Percentiles rank a stretch among this genome's conserved stretches.
These are phyloP conservation scores for Stipa capillata DNA, from an alignment of 176 grass and related monocot genomes.

Conservation along the genomic window DNA sequence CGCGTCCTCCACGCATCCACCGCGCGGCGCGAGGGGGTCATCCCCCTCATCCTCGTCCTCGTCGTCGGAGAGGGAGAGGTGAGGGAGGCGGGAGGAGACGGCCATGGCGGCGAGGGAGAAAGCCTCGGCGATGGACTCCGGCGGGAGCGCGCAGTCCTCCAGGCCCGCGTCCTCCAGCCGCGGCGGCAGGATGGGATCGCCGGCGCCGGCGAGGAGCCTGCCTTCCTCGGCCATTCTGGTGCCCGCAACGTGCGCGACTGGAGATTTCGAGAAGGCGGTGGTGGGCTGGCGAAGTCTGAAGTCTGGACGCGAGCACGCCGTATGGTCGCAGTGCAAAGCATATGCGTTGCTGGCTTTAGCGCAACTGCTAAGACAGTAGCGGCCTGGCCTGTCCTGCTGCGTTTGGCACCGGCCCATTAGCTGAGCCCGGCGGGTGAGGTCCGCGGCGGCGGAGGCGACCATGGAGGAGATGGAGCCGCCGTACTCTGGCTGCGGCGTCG, in stretches of 20 bases:
- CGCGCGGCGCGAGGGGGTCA: neutral
- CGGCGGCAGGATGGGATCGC: conserved; percentile 21
- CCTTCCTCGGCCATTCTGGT: neutral
- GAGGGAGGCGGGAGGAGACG: conserved; percentile 21
- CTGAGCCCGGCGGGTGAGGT: too few species aligned
- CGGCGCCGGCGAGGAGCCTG: neutral
- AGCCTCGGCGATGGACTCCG: conserved; percentile 65
- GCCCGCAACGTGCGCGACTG: neutral
- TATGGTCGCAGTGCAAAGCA: too few species aligned
- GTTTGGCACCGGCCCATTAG: too few species aligned
- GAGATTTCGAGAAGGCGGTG: too few species aligned
- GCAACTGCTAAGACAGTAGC: too few species aligned
- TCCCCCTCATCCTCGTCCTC: neutral
- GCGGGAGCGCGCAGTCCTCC: conserved; percentile 68
- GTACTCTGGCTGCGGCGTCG: too few species aligned
- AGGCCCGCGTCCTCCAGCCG: conserved; percentile 71
- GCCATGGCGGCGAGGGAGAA: conserved; percentile 57
- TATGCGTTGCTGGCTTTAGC: too few species aligned
- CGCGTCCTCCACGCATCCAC: conserved; percentile 9
- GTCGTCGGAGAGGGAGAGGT: neutral
- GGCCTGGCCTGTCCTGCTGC: too few species aligned
- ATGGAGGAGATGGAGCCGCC: too few species aligned
- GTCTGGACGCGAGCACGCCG: too few species aligned
- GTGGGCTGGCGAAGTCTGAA: too few species aligned
- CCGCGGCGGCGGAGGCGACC: too few species aligned